Conservation (phyloP, 148 eudicot genomes). For the Fagopyrum homotropicum region DNA sequence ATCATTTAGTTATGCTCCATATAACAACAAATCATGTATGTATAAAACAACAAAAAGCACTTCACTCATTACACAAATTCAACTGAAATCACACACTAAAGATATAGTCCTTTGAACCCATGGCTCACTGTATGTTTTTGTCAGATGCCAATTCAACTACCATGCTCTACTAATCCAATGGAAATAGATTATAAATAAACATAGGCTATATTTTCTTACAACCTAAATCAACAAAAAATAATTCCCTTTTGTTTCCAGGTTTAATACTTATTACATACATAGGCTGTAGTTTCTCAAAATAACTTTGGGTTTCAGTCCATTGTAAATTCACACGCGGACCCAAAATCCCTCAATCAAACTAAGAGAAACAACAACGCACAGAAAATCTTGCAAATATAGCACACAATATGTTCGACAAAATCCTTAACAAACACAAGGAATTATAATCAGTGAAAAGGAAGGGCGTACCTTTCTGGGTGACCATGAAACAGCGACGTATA, state of each 20-base stretch:
- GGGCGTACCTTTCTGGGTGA: conserved; percentile 58
- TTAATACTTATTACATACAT: background rate
- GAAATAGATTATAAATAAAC: background rate
- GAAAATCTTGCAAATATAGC: background rate
- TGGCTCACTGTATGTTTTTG: background rate
- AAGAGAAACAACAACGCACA: background rate
- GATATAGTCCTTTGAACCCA: background rate
- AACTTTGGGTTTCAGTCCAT: background rate
- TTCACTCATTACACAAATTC: background rate
- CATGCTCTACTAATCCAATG: background rate
- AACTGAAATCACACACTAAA: background rate
- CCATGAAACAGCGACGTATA: conserved; percentile 79
- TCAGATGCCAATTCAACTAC: background rate
- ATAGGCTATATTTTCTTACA: too few relatives aligned
- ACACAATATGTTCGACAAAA: background rate
- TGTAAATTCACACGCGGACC: background rate
- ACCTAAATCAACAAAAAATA: too few relatives aligned
- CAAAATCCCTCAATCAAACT: background rate
- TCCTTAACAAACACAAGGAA: background rate
- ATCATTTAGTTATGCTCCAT: background rate
- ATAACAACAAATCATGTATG: background rate
- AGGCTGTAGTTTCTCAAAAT: background rate
- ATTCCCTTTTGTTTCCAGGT: too few relatives aligned
- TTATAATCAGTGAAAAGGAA: background rate
- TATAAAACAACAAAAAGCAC: background rate